Evolutionary conservation across 352 stramenopile genomes (phyloP), one percentile per base, ranked within the genome.

Genomic region (Globisporangium lucens): DNA sequence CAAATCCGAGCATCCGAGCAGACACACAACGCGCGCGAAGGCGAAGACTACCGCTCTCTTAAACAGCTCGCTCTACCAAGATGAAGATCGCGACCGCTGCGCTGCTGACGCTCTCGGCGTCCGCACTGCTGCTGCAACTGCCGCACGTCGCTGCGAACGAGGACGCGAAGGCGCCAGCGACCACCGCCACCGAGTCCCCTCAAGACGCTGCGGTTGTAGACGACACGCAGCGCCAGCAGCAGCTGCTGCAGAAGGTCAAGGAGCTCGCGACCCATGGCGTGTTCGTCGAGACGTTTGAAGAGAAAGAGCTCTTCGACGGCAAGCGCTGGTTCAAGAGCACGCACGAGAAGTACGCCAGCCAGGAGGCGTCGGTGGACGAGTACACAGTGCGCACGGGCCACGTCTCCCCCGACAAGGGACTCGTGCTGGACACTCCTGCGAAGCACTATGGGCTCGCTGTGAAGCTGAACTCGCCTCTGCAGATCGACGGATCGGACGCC

Each of bases 381-480:
- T 83, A 92, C 74, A 87, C 74, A 61, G 63, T 88, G 46, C 74
- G 78, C 61, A 78, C 81, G 29, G 80, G 75, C 29, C 76, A 89
- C 52, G 60, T 89, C 43, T 77, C 77, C 46, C 74, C 82, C 41
- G 81, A 96, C 70, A 87, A 75, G 62, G 86, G 79, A 1, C 79
- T 96, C 17, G 82, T 96, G 69, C 74, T 96, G 43, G 75, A 93
- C 27, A 74, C 70, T 33, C 77, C 83, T 0, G 88, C 88, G 22
- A 88, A 86, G 63, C 86, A 94, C 73, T 96, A 96, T 69, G 86
- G 85, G 0, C 75, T 96, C n/a, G 83, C 75, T 3, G 83, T 90
- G 9, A 87, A 87, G 72, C 69, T 96, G 43, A 78, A 87, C 62
- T 68, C 83, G 66, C 81, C 85, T 22, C 69, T 96, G 47, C 60